A percentile compares a stretch with the other conserved stretches of the same genome.
Conservation (phyloP, 139 green algal genomes). For the Tetradesmus obliquus region DNA sequence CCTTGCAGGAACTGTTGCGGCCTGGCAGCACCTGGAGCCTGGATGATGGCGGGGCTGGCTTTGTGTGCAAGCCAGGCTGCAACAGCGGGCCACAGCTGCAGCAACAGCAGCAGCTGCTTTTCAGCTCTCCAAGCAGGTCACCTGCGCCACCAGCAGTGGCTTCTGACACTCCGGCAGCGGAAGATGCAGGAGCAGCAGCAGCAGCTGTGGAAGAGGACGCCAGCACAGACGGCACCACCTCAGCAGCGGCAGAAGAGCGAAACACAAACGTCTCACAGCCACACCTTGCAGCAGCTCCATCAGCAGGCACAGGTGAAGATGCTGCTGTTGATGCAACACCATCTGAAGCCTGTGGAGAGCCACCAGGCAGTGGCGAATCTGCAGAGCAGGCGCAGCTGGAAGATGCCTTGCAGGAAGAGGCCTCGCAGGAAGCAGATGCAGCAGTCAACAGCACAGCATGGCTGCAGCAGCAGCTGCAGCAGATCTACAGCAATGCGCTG, state of each 20-base stretch:
- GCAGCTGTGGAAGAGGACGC: neutral
- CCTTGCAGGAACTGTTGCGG: slow-evolving; percentile 21
- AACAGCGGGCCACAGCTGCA: neutral
- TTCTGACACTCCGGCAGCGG: neutral
- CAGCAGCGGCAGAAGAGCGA: neutral
- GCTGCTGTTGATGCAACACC: neutral
- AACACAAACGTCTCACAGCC: neutral
- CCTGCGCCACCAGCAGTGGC: neutral
- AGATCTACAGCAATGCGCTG: slow-evolving; percentile 28
- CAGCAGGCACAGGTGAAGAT: neutral
- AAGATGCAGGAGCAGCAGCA: neutral
- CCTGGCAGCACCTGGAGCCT: slow-evolving; percentile 11
- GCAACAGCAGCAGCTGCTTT: neutral
- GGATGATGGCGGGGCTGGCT: neutral
- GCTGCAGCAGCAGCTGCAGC: slow-evolving; percentile 38
- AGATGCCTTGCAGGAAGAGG: neutral
- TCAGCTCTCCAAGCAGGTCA: neutral
- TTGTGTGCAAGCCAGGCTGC: neutral
- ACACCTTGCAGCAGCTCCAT: neutral
- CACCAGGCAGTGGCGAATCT: neutral
- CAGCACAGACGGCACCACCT: neutral
- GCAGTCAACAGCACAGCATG: neutral
- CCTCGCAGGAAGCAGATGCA: neutral
- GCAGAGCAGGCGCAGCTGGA: neutral
- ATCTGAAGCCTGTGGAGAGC: neutral